phyloP scores from a whole-genome alignment of 2,329 filamentous ascomycete species.

The Bipolaris cookei region DNA sequence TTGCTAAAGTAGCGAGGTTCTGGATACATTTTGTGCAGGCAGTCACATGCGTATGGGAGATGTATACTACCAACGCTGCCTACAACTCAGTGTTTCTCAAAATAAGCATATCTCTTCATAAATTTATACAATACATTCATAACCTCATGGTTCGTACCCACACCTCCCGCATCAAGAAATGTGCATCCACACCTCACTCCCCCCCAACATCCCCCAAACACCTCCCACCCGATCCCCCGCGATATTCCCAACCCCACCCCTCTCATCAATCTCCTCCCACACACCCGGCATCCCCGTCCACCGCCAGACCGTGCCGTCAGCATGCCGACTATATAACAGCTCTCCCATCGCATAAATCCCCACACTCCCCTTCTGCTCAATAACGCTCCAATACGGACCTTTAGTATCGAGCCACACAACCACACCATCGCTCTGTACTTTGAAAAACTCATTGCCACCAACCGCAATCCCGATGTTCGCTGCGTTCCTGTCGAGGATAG shows the following conservation, averaged over 20 bases:
- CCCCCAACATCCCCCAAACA: constrained; percentile 31
- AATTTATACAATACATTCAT: too few relatives aligned
- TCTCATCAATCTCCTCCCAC: constrained; percentile 38
- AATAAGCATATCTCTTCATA: neutral
- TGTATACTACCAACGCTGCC: too few relatives aligned
- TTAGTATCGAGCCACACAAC: constrained; percentile 37
- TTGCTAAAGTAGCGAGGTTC: too few relatives aligned
- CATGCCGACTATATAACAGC: constrained; percentile 33
- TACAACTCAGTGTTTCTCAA: too few relatives aligned
- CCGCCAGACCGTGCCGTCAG: constrained; percentile 36
- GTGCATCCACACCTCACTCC: constrained; percentile 31
- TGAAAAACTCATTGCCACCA: constrained; percentile 40
- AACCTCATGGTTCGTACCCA: neutral
- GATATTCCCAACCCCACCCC: constrained; percentile 12
- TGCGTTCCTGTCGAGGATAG: constrained; percentile 33
- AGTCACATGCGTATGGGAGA: too few relatives aligned
- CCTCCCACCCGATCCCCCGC: constrained; percentile 32
- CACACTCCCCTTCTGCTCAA: constrained; percentile 26
- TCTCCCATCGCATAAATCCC: constrained; percentile 27
- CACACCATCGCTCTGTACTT: constrained; percentile 31
- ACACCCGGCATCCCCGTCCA: constrained; percentile 35
- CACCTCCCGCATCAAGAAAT: constrained; percentile 2
- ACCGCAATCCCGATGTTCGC: constrained; percentile 32
- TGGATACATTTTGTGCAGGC: too few relatives aligned
- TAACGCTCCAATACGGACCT: constrained; percentile 30